Conservation (phyloP, 2,329 filamentous ascomycete species). For the Exophiala alcalophila region DNA sequence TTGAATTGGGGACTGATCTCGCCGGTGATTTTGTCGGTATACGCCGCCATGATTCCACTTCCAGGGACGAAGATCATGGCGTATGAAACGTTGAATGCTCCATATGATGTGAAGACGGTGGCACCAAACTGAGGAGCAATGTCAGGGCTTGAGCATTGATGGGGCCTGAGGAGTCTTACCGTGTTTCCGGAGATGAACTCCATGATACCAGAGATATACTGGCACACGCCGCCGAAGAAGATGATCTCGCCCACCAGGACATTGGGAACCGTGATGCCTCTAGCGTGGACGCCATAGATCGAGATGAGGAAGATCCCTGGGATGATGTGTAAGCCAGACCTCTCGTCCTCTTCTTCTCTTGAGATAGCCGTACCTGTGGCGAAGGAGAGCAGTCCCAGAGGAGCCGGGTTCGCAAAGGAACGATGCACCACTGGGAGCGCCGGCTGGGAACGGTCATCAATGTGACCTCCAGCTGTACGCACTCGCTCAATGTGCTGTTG, state of each 20-base stretch:
- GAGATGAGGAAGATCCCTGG: slow-evolving; percentile 31
- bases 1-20: slow-evolving; percentile 28
- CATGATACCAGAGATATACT: slow-evolving; percentile 33
- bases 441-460: slow-evolving; percentile 25
- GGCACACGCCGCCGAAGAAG: slow-evolving; percentile 39
- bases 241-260: slow-evolving; percentile 38
- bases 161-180: slow-evolving; percentile 6
- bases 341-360: neutral
- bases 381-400: slow-evolving; percentile 40
- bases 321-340: neutral
- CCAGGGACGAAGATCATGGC: slow-evolving; percentile 41
- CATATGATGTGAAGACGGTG: slow-evolving; percentile 41
- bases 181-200: slow-evolving; percentile 31
- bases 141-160: neutral
- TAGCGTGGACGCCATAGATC: slow-evolving; percentile 28
- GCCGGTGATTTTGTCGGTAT: slow-evolving; percentile 35
- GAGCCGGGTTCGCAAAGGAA: slow-evolving; percentile 33
- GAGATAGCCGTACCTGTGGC: slow-evolving; percentile 32
- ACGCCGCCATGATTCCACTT: slow-evolving; percentile 39
- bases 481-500: slow-evolving; percentile 8
- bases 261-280: slow-evolving; percentile 31
- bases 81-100: slow-evolving; percentile 42
- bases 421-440: slow-evolving; percentile 34
- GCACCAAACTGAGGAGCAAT: slow-evolving; percentile 33
- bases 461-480: slow-evolving; percentile 12